Evolutionary conservation across 2,329 filamentous ascomycete species (phyloP).

Genomic region (Plectosphaerella sp.): DNA sequence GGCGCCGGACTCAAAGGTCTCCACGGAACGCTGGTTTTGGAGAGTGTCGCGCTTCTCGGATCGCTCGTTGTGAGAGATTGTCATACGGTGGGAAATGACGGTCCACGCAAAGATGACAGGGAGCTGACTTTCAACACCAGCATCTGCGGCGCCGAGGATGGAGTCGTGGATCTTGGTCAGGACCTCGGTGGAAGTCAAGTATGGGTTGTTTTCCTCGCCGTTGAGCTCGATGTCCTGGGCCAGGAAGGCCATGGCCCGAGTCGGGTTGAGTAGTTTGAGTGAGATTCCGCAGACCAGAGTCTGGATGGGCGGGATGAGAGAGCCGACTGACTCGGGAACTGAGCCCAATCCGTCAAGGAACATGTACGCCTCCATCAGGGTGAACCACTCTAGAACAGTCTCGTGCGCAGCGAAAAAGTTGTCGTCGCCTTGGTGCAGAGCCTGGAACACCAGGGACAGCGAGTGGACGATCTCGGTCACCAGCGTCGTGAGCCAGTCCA

Average conservation of each 20-base stretch:
- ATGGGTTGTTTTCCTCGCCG: conserved; percentile 46
- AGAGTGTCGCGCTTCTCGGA: conserved; percentile 56
- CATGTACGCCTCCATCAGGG: conserved; percentile 60
- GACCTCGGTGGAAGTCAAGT: conserved; percentile 64
- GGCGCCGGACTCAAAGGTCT: conserved; percentile 48
- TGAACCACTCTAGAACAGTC: conserved; percentile 67
- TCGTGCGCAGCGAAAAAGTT: conserved; percentile 52
- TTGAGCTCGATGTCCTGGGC: conserved; percentile 43
- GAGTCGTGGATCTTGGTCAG: conserved; percentile 70
- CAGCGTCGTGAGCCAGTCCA: conserved; percentile 57
- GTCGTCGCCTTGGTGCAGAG: conserved; percentile 52
- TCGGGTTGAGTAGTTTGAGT: conserved; percentile 65
- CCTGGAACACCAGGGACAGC: conserved; percentile 68
- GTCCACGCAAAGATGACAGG: conserved; percentile 81
- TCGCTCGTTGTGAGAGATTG: conserved; percentile 56
- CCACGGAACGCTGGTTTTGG: conserved; percentile 54
- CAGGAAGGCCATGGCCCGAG: conserved; percentile 51
- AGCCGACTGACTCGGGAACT: conserved; percentile 34
- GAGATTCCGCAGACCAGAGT: conserved; percentile 67
- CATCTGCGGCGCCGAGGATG: conserved; percentile 56
- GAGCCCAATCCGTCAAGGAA: conserved; percentile 65
- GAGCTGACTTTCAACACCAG: conserved; percentile 57
- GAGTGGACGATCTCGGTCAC: conserved; percentile 70
- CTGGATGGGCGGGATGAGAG: conserved; percentile 61
- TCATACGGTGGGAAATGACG: conserved; percentile 67